Evolutionary conservation across 805 yeast genomes (phyloP).

Genomic region (Nakazawaea anatomiae): DNA sequence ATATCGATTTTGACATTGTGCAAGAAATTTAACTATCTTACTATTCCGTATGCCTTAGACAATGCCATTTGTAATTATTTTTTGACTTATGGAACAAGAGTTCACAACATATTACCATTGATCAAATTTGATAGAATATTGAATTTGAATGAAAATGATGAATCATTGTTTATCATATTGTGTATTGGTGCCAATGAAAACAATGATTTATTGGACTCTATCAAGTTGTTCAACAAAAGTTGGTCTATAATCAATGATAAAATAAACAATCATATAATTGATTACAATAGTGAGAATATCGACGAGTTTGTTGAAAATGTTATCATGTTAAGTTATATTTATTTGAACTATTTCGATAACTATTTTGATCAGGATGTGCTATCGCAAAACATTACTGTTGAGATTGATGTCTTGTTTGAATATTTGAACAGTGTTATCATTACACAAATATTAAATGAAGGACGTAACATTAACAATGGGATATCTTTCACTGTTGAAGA

Average conservation of each 20-base stretch:
- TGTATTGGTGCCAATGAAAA: constrained; percentile 39
- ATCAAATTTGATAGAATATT: constrained; percentile 13
- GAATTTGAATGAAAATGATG: constrained; percentile 25
- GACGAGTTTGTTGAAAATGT: constrained; percentile 38
- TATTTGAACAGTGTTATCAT: constrained; percentile 42
- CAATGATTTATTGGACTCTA: constrained; percentile 26
- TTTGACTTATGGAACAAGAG: constrained; percentile 19
- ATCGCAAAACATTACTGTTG: constrained; percentile 19
- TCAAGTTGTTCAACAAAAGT: constrained; percentile 33
- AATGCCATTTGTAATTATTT: constrained; percentile 21
- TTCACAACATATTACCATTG: constrained; percentile 24
- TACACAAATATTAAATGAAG: constrained; percentile 32
- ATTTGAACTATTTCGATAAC: constrained; percentile 30
- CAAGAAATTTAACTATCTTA: constrained; percentile 21
- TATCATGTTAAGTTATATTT: constrained; percentile 36
- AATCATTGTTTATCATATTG: constrained; percentile 36
- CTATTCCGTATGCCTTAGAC: constrained; percentile 13
- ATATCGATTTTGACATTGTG: constrained; percentile 26
- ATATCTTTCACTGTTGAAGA: constrained; percentile 7
- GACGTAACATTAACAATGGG: constrained; percentile 3
- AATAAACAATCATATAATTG: constrained; percentile 21
- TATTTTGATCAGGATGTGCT: constrained; percentile 7
- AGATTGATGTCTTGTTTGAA: constrained; percentile 41
- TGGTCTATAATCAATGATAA: constrained; percentile 33
- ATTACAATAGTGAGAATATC: constrained; percentile 22